Evolutionary conservation across 192 early-diverging fungal species (phyloP).

Genomic region (Coemansia sp.): DNA sequence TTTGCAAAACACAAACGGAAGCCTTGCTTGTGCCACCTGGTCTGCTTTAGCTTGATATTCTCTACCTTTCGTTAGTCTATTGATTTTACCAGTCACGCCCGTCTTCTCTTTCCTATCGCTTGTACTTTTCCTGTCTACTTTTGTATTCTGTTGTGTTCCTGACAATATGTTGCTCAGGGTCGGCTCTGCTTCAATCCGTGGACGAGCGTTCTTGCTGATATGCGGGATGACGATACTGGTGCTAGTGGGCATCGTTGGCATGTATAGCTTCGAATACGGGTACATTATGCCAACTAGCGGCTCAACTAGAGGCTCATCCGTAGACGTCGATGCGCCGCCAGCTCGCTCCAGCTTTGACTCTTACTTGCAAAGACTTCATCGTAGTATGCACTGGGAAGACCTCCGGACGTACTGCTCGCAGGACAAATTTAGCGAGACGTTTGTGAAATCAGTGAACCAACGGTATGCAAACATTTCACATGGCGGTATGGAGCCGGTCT

Average conservation of each 20-base stretch:
- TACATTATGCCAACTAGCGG: neutral
- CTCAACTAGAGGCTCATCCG: neutral
- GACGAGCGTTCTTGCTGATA: neutral
- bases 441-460: constrained; percentile 14
- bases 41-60: too few species aligned
- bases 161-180: neutral
- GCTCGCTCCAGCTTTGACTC: neutral
- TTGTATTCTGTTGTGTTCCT: neutral
- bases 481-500: constrained; percentile 3
- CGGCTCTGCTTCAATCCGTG: neutral
- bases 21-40: neutral
- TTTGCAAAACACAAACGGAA: too few species aligned
- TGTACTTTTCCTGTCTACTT: neutral
- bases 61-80: too few species aligned
- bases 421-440: constrained; percentile 1
- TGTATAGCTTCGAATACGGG: neutral
- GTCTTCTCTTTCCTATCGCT: neutral
- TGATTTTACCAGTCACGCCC: too few species aligned
- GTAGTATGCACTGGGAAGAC: neutral
- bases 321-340: too few species aligned
- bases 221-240: neutral
- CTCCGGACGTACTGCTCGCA: constrained; percentile 23
- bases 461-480: constrained; percentile 16
- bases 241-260: neutral
- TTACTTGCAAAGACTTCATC: neutral